phyloP scores from a whole-genome alignment of 2,329 filamentous ascomycete genomes.

The Coleophoma cylindrospora region DNA sequence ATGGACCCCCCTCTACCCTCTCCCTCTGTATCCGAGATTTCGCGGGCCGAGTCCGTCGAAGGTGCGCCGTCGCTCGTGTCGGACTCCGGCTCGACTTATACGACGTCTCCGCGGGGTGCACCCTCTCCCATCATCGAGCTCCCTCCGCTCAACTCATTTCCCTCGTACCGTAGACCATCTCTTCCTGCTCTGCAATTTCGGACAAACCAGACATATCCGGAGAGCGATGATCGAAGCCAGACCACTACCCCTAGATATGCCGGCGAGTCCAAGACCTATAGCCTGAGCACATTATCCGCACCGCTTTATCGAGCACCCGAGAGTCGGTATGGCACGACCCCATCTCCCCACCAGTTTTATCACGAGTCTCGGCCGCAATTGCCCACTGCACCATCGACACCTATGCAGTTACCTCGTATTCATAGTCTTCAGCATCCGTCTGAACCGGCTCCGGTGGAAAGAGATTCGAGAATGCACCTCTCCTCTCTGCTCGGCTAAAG shows the following conservation, averaged over 20 bases:
- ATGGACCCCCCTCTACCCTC: constrained; percentile 57
- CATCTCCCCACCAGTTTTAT: constrained; percentile 14
- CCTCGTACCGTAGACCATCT: constrained; percentile 19
- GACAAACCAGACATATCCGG: constrained; percentile 14
- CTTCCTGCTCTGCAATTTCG: constrained; percentile 21
- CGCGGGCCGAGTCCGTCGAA: constrained; percentile 50
- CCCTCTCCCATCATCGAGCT: constrained; percentile 24
- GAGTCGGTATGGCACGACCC: constrained; percentile 2
- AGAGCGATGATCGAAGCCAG: constrained; percentile 16
- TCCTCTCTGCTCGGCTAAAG: constrained; percentile 21
- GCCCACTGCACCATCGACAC: constrained; percentile 23
- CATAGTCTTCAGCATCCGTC: constrained; percentile 7
- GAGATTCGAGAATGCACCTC: constrained; percentile 26
- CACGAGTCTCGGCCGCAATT: constrained; percentile 13
- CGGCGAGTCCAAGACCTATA: constrained; percentile 12
- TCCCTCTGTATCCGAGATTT: constrained; percentile 59
- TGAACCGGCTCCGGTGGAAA: constrained; percentile 11
- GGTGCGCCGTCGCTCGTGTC: constrained; percentile 66
- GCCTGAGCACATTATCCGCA: constrained; percentile 6
- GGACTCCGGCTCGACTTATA: constrained; percentile 60
- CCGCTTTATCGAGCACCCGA: constrained; percentile 9
- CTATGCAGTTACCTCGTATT: constrained; percentile 24
- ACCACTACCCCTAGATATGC: constrained; percentile 16
- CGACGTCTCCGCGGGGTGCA: constrained; percentile 44
- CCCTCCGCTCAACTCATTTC: constrained; percentile 18